Base-by-base conservation (phyloP, 2,329 filamentous ascomycete genomes). In the Claviceps fusiformis region DNA sequence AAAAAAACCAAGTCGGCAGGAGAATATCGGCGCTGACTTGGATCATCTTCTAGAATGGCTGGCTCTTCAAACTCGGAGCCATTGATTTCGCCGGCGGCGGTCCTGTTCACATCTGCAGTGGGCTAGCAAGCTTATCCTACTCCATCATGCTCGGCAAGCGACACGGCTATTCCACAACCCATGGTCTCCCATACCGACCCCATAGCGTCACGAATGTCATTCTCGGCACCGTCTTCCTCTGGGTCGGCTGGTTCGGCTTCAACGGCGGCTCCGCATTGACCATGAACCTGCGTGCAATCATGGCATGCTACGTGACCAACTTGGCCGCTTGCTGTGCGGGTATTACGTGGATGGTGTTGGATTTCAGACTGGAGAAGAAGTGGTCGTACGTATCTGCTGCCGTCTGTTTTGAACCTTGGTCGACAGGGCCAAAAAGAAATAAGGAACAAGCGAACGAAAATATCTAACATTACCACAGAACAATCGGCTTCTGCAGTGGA, bases 211-310 rank as follows among this genome's bases (percentile, higher is more conserved):
- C 85, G 56, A 76, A 87, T 62, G 82, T 89, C 60, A 82, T 88
- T 50, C 75, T 89, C 50, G 86, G 86, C 27, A 88, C 86, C 4
- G 79, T 85, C 31, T 79, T 86, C 70, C 78, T 95, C 52, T 96
- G 91, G 91, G 87, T 95, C 49, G 90, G 91, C 56, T 96, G 90
- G 91, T 93, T 95, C 67, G 91, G 91, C 51, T 96, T 96, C 81
- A 96, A 95, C 70, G 90, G 88, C 54, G 91, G 91, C 59, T 80
- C 86, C 3, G 91, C 89, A 2, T 77, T 95, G 47, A 79, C 81
- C 57, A 87, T 89, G 60, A 95, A 93, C 73, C 74, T 95, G 62
- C 87, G 91, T 57, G 87, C 91, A 54, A 77, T 95, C 68, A 92
- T 95, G 86, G 90, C 91, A 54, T 87, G 86, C 63, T 81, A 93